phyloP scores from a whole-genome alignment of 331 rosid genomes.

The Saraca asoca region DNA sequence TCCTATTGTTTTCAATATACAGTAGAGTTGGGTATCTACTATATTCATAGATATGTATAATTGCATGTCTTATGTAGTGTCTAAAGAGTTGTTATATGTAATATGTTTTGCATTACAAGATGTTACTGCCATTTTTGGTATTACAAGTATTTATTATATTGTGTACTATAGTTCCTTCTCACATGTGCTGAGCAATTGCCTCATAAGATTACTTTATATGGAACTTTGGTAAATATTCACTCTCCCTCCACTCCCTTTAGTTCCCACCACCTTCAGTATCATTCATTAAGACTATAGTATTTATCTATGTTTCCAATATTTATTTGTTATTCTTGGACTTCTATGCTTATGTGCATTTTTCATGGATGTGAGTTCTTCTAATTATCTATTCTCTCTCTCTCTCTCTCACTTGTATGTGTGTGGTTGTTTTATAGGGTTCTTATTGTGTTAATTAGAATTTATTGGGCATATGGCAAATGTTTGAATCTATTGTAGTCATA shows the following conservation, averaged over 20 bases:
- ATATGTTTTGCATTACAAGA: neutral
- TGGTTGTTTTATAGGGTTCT: neutral
- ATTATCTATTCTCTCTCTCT: neutral
- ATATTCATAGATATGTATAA: neutral
- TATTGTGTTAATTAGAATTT: too few species aligned
- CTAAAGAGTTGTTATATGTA: constrained; percentile 15
- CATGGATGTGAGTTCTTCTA: neutral
- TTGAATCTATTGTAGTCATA: too few species aligned
- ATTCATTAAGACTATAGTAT: neutral
- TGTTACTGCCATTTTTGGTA: constrained; percentile 11
- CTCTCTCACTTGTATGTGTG: neutral
- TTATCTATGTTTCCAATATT: constrained; percentile 14
- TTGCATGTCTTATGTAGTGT: neutral
- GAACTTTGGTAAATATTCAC: constrained; percentile 67
- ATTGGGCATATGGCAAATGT: neutral
- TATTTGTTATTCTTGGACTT: neutral
- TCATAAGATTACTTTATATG: constrained; percentile 83
- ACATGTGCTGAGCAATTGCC: constrained; percentile 84
- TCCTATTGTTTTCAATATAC: neutral
- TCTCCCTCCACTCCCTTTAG: constrained; percentile 1
- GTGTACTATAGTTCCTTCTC: constrained; percentile 74
- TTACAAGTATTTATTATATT: constrained; percentile 24
- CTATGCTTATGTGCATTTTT: neutral
- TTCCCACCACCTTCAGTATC: neutral
- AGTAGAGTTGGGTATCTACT: neutral